Evolutionary conservation across 768 basidiomycete species (phyloP), one percentile per base, ranked within the genome.

Genomic region (Phaffia australis): DNA sequence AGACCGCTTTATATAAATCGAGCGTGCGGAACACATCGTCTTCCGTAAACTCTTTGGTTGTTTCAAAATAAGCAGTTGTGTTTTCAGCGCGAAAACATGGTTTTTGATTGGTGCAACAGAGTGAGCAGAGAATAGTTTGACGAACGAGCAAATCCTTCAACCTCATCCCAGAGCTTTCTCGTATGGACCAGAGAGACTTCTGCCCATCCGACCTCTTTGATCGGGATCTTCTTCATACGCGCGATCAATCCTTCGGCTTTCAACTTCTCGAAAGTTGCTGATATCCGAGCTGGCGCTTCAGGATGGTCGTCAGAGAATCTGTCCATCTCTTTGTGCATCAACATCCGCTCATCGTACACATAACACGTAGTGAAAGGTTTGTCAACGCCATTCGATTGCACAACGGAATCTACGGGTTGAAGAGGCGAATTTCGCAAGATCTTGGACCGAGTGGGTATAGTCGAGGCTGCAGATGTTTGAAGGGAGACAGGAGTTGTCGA

Each of bases 181-280:
- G 85, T 86, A 76, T 99, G 95, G 4, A 97, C 91, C 27, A 97
- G 83, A 65, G 89, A 76, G 16, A 85, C 88, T 77, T 98, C 93
- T 35, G 86, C 81, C 68, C 82, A 83, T 52, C 81, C 80, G 16
- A 87, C 89, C 58, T 83, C 80, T 60, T 89, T 81, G 71, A 89
- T 86, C 0, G 84, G 84, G 23, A 98, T 77, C 71, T 81, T 82
- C 72, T 85, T 83, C 89, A 94, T 94, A 72, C 83, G 82, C 21
- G 79, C 72, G 56, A 84, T 80, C 71, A 87, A 79, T 30, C 83
- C 83, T 50, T 80, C 80, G 49, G 77, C 77, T n/a, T 80, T 78
- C 47, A 98, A 79, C 14, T 81, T 79, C 46, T 83, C 77, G 78
- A 83, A 87, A 69, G 97, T 92, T 64, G 81, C 78, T 11, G 81